These are phyloP conservation scores for Nemania sp. DNA, from an alignment of 2,329 filamentous ascomycete species.

Conservation along the genomic window DNA sequence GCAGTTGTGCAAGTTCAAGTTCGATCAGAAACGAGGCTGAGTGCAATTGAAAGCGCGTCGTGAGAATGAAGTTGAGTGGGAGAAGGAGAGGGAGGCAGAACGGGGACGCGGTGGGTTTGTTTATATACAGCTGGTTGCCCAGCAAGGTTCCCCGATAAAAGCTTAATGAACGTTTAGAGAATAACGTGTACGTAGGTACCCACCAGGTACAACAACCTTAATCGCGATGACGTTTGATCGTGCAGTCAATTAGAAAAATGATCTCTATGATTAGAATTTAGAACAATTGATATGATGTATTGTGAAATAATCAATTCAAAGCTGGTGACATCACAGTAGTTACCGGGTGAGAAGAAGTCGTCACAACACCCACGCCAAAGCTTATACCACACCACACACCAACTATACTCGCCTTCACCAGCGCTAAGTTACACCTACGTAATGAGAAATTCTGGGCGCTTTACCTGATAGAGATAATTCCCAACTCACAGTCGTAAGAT, in stretches of 20 bases:
- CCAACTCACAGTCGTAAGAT: no score
- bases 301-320: neutral
- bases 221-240: neutral
- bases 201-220: neutral
- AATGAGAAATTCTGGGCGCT: no score
- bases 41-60: slow-evolving; percentile 21
- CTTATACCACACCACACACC: no score
- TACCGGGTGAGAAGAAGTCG: no score
- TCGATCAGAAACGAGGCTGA: slow-evolving; percentile 29
- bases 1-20: slow-evolving; percentile 36
- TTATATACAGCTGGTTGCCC: slow-evolving; percentile 26
- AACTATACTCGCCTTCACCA: no score
- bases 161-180: slow-evolving; percentile 17
- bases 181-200: neutral
- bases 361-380: no score
- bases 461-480: no score
- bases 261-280: no score
- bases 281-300: neutral
- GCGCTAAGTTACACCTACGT: no score
- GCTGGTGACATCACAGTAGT: neutral
- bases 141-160: slow-evolving; percentile 21
- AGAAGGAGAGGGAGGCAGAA: slow-evolving; percentile 24
- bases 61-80: slow-evolving; percentile 22
- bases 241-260: neutral
- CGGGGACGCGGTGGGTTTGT: slow-evolving; percentile 36